Evolutionary conservation across 2,329 filamentous ascomycete species (phyloP), one percentile per base, ranked within the genome.

Genomic region (Monosporascus sp.): DNA sequence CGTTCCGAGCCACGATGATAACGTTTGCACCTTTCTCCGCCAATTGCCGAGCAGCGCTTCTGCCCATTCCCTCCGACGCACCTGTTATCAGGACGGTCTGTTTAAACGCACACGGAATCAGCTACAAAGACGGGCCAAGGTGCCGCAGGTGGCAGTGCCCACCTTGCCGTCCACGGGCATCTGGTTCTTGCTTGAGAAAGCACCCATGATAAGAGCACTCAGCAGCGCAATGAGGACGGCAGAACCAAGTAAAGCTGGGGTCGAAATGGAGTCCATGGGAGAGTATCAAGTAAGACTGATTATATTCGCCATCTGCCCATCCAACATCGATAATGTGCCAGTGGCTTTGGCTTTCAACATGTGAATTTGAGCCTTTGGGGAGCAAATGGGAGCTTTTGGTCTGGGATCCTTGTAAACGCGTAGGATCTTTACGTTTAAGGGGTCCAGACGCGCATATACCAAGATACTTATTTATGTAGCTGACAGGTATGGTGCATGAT

Each of bases 21-120:
- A 99, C 70, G 70, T 91, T 90, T 55, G 94, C 93, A 47, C 94
- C 94, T 70, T 91, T 92, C 49, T 81, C 76, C 3, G 93, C 81
- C 45, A 99, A 82, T 60, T 91, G 79, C 50, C 83, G 79, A 5
- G 87, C 91, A 20, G 86, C 82, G 50, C 84, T 84, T 61, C 86
- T 84, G 55, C 94, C 94, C 87, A 97, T 90, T 54, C 94, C 94
- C 67, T 97, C 89, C 0, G 94, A 97, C 35, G 87, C 91, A 47
- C 94, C 94, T 0, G 94, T 99, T 50, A 99, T 77, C 52, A 97
- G 77, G 50, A 95, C 79, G 2, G 92, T 96, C 91, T 96, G 62
- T 9, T 53, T 38, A 35, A 14, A 50, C 14, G 35, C 52, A 55
- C 22, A 50, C 38, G 40, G 55, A 52, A 9, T 52, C 51, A 14